phyloP scores from a whole-genome alignment of 2,329 filamentous ascomycete species.

The Pseudogymnoascus sp. region DNA sequence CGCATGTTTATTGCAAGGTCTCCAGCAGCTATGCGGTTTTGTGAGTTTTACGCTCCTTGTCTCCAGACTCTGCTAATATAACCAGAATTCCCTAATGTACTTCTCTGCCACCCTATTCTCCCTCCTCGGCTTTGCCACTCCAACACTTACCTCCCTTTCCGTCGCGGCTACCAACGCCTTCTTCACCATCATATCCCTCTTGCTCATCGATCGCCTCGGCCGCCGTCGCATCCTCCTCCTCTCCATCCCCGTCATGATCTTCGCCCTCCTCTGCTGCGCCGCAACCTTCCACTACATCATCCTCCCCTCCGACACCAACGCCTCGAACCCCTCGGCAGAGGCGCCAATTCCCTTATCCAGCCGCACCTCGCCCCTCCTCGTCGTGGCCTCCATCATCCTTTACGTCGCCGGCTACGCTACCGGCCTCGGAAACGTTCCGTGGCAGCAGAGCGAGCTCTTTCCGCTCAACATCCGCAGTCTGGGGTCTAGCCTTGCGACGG shows the following conservation, averaged over 20 bases:
- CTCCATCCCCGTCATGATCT: constrained; percentile 77
- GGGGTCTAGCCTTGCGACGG: constrained; percentile 66
- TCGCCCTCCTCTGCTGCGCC: constrained; percentile 63
- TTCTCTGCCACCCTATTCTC: constrained; percentile 78
- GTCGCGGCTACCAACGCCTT: constrained; percentile 78
- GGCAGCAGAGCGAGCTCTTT: constrained; percentile 93
- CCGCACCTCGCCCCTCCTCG: constrained; percentile 41
- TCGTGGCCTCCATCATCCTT: constrained; percentile 68
- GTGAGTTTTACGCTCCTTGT: constrained; percentile 36
- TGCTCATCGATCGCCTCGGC: constrained; percentile 72
- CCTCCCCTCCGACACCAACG: constrained; percentile 22
- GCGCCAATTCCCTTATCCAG: constrained; percentile 19
- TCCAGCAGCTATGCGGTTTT: constrained; percentile 86
- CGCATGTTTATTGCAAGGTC: constrained; percentile 75
- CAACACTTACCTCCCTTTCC: constrained; percentile 70
- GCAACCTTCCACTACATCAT: constrained; percentile 61
- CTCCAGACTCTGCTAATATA: background rate
- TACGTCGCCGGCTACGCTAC: constrained; percentile 83
- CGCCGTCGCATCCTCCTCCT: constrained; percentile 71
- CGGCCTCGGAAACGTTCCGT: constrained; percentile 85
- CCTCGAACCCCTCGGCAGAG: constrained; percentile 23
- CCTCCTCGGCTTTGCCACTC: constrained; percentile 67
- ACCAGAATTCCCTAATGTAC: constrained; percentile 81
- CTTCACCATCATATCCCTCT: constrained; percentile 67
- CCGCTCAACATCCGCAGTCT: constrained; percentile 65